phyloP scores from a whole-genome alignment of 495 filamentous ascomycete species.

The Pyronema omphalodes region DNA sequence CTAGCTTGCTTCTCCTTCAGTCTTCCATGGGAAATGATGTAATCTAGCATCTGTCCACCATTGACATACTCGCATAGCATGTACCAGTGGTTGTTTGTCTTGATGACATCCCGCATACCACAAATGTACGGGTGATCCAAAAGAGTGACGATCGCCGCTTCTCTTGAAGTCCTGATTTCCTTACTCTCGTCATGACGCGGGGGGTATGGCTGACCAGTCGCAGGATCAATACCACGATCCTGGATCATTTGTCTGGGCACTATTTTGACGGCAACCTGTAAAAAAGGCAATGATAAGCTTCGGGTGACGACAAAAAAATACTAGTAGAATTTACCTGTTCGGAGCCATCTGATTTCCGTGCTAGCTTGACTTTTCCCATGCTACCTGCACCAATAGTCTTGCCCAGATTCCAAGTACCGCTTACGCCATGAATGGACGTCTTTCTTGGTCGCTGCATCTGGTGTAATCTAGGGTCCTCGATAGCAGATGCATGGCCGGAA shows the following conservation, averaged over 20 bases:
- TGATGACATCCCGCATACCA: constrained; percentile 84
- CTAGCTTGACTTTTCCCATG: constrained; percentile 91
- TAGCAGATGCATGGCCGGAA: constrained; percentile 8
- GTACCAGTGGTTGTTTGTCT: constrained; percentile 97
- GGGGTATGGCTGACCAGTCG: constrained; percentile 21
- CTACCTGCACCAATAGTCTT: constrained; percentile 96
- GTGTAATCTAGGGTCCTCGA: constrained; percentile 11
- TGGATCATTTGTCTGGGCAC: constrained; percentile 52
- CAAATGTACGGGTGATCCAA: constrained; percentile 94
- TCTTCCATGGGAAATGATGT: constrained; percentile 96
- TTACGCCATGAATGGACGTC: constrained; percentile 22
- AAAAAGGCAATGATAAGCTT: constrained; percentile 1
- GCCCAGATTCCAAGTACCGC: constrained; percentile 60
- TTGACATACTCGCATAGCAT: constrained; percentile 99
- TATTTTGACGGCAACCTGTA: constrained; percentile 89
- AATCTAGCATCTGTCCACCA: constrained; percentile 98
- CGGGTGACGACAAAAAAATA: neutral
- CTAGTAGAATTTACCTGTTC: constrained; percentile 48
- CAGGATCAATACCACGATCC: constrained; percentile 21
- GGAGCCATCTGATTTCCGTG: constrained; percentile 58
- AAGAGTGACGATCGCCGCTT: constrained; percentile 91
- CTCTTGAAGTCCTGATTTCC: constrained; percentile 85
- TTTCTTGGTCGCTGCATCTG: constrained; percentile 18
- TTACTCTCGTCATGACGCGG: constrained; percentile 38
- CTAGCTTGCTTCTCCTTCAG: constrained; percentile 96